Evolutionary conservation across 2,329 filamentous ascomycete species (phyloP).

Genomic region (Alternaria sp.): DNA sequence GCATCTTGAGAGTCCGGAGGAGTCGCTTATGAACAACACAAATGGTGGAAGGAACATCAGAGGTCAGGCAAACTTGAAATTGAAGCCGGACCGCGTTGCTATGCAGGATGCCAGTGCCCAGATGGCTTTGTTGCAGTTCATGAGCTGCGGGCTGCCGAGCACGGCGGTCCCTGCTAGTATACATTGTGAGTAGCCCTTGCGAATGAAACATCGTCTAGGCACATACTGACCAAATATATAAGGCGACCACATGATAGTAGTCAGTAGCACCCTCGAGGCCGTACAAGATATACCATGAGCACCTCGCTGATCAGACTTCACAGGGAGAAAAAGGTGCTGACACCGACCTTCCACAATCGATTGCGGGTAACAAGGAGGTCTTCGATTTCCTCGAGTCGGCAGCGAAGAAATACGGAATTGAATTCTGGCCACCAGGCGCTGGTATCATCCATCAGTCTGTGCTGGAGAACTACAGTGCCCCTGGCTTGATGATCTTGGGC

Average conservation of each 20-base stretch:
- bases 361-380: constrained; percentile 93
- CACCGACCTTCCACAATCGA: constrained; percentile 82
- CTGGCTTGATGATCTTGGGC: constrained; percentile 97
- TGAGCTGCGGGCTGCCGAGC: constrained; percentile 88
- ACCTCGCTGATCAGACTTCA: background rate
- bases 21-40: constrained; percentile 83
- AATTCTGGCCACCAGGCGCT: constrained; percentile 53
- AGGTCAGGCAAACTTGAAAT: constrained; percentile 89
- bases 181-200: constrained; percentile 67
- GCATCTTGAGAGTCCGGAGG: constrained; percentile 88
- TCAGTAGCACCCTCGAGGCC: background rate
- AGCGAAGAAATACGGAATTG: constrained; percentile 58
- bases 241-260: constrained; percentile 90
- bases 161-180: constrained; percentile 97
- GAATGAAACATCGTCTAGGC: background rate
- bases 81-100: constrained; percentile 95
- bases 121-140: constrained; percentile 98
- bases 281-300: background rate
- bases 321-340: constrained; percentile 78
- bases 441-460: constrained; percentile 86
- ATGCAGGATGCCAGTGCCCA: constrained; percentile 99
- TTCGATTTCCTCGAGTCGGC: constrained; percentile 97
- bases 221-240: background rate
- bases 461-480: constrained; percentile 96
- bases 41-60: constrained; percentile 84